Conservation (phyloP, 768 basidiomycete species). For the Mycena indigotica region DNA sequence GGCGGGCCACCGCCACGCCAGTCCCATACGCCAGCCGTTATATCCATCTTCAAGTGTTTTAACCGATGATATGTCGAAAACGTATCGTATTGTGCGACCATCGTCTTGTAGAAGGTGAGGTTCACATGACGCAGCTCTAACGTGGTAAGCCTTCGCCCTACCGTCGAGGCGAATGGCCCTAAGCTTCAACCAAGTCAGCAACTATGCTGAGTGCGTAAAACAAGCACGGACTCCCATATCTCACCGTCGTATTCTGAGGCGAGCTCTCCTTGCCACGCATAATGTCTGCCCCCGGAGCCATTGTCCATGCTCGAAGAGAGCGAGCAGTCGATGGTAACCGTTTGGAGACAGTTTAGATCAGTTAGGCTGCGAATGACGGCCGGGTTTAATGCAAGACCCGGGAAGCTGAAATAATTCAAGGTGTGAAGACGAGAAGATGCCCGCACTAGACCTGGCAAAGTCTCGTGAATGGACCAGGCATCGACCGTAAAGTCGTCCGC, state of each 20-base stretch:
- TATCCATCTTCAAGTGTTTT: constrained; percentile 21
- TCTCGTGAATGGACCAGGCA: constrained; percentile 1
- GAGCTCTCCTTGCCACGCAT: neutral
- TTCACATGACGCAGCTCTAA: constrained; percentile 16
- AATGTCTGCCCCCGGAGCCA: neutral
- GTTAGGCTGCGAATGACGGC: constrained; percentile 4
- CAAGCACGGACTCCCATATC: constrained; percentile 4
- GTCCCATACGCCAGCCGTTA: constrained; percentile 27
- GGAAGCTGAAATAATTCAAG: constrained; percentile 18
- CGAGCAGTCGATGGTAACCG: constrained; percentile 16
- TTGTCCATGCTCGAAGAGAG: neutral
- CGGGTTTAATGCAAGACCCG: constrained; percentile 9
- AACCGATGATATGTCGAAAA: constrained; percentile 15
- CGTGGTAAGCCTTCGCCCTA: constrained; percentile 15
- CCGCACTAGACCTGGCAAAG: constrained; percentile 12
- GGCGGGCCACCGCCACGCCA: constrained; percentile 21
- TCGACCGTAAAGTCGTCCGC: neutral
- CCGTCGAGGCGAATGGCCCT: constrained; percentile 8
- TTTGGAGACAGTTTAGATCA: constrained; percentile 2
- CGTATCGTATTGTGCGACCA: constrained; percentile 1
- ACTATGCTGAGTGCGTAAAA: neutral
- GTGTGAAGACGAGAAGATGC: constrained; percentile 2
- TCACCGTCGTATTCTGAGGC: neutral
- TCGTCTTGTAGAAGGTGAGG: constrained; percentile 4
- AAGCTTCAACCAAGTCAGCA: constrained; percentile 4